Conservation (phyloP, 2,329 filamentous ascomycete species). For the Penicillium sp. region DNA sequence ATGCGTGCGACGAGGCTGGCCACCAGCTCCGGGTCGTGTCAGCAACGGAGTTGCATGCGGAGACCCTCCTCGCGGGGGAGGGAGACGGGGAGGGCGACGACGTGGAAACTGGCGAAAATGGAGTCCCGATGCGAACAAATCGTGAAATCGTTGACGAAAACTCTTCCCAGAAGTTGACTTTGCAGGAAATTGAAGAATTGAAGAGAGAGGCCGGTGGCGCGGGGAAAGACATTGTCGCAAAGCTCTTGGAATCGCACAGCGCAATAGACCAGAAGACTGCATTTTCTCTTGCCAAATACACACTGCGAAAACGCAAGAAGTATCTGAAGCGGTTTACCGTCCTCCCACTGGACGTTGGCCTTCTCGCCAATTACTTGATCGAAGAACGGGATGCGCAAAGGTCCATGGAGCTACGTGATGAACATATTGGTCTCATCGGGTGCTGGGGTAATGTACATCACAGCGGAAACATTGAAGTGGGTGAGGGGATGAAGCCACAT, state of each 20-base stretch:
- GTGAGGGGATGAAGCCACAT: slow-evolving; percentile 31
- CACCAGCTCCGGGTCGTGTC: slow-evolving; percentile 66
- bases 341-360: slow-evolving; percentile 69
- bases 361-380: slow-evolving; percentile 67
- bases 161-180: slow-evolving; percentile 63
- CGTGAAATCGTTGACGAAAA: slow-evolving; percentile 55
- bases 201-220: slow-evolving; percentile 66
- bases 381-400: slow-evolving; percentile 69
- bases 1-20: slow-evolving; percentile 57
- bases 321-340: slow-evolving; percentile 82
- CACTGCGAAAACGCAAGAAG: slow-evolving; percentile 84
- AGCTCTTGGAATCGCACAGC: slow-evolving; percentile 79
- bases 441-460: slow-evolving; percentile 89
- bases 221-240: slow-evolving; percentile 84
- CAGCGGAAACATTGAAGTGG: slow-evolving; percentile 37
- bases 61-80: slow-evolving; percentile 52
- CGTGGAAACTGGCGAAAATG: slow-evolving; percentile 24
- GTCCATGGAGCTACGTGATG: slow-evolving; percentile 77
- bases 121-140: slow-evolving; percentile 53
- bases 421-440: slow-evolving; percentile 68
- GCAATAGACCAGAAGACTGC: slow-evolving; percentile 87
- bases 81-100: slow-evolving; percentile 33
- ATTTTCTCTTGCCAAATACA: slow-evolving; percentile 92
- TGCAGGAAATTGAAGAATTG: slow-evolving; percentile 62
- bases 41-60: slow-evolving; percentile 71